Base-by-base conservation (phyloP, 805 yeast genomes). In the Torulaspora indica region DNA sequence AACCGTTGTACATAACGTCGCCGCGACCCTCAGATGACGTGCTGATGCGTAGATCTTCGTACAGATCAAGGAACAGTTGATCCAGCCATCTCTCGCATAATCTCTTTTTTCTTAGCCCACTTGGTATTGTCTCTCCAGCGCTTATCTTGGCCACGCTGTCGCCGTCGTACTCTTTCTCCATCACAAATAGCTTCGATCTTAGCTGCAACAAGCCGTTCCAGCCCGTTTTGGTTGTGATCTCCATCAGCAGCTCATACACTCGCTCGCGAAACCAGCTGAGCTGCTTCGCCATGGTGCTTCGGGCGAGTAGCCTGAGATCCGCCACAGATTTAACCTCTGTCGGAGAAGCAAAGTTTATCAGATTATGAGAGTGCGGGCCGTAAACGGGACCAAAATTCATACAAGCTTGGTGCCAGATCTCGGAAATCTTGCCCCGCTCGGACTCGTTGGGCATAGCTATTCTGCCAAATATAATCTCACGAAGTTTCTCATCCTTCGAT, bases 201-300 rank as follows among this genome's bases (percentile, higher is more conserved):
- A 81, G 57, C 45, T 71, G 69, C 52, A 90, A 71, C 28, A 88
- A 63, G 28, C 74, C 77, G 53, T 86, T 87, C 98, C 98, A 91
- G 3, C 96, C 96, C 32, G 81, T 69, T 18, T 73, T 66, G 14
- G 81, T 74, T 2, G 81, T 78, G 51, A 93, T 75, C 7, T 78
- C 70, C 4, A 95, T 79, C 45, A 91, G 64, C 44, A 89, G 64
- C 34, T 81, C 82, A 61, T 87, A 91, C 1, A 85, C 86, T 42
- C 66, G 48, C 32, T 43, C 40, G 39, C 57, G 53, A 22, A 57
- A 62, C 59, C 59, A 54, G 32, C 58, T 55, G 28, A 49, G 52
- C 28, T 56, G 59, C 24, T 57, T 57, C 4, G 61, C 57, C 15
- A 57, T 46, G 14, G 63, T 48, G 46, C 60, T 64, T 36, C 64